Evolutionary conservation across 441 rosid species (phyloP).

Genomic region (Lepidium campestre): DNA sequence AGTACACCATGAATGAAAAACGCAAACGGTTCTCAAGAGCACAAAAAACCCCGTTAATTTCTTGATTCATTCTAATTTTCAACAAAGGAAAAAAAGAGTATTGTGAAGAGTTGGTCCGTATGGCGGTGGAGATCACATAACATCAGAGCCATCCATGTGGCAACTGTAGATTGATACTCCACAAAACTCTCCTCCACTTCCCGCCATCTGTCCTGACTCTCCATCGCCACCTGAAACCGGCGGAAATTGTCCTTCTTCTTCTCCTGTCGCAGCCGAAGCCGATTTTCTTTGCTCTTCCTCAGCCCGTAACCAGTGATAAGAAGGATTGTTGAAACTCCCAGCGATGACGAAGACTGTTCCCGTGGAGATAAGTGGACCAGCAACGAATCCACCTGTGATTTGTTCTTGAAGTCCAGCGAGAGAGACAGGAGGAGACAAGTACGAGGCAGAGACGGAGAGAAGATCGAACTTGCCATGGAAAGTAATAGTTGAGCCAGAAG

Average conservation of each 20-base stretch:
- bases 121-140: conserved; percentile 60
- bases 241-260: conserved; percentile 41
- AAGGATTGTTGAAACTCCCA: conserved; percentile 60
- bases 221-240: conserved; percentile 58
- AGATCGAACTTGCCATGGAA: conserved; percentile 88
- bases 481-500: conserved; percentile 62
- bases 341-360: conserved; percentile 69
- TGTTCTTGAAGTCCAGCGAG: conserved; percentile 87
- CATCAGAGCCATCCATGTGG: conserved; percentile 57
- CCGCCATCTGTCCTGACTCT: conserved; percentile 34
- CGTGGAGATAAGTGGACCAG: conserved; percentile 58
- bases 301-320: conserved; percentile 45
- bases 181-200: conserved; percentile 40
- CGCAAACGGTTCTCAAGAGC: background rate
- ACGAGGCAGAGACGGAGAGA: conserved; percentile 73
- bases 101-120: conserved; percentile 26
- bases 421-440: conserved; percentile 61
- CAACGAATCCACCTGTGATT: conserved; percentile 76
- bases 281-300: conserved; percentile 44
- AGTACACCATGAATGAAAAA: no score
- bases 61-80: background rate
- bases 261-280: conserved; percentile 40
- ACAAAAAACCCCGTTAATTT: conserved; percentile 1
- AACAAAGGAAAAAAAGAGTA: background rate
- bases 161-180: conserved; percentile 58